Percentiles rank a stretch among this genome's conserved stretches.
Conservation (phyloP, 2,329 filamentous ascomycete species). For the Pestalotiopsis sp. region DNA sequence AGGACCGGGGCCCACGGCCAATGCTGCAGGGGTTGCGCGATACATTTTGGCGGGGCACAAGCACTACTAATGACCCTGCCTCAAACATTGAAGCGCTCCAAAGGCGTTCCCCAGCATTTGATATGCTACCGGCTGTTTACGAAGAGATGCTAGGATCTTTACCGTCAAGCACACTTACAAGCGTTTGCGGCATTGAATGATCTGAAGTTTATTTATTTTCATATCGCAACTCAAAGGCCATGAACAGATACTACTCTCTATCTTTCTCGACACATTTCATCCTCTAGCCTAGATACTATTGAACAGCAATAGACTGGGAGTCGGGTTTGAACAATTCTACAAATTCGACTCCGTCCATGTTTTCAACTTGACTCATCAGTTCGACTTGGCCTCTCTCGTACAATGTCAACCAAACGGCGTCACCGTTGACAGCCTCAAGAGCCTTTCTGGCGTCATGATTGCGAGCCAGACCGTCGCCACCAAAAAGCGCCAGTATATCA, state of each 20-base stretch:
- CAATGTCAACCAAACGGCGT: constrained; percentile 75
- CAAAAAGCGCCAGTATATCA: constrained; percentile 62
- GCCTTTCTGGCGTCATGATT: constrained; percentile 54
- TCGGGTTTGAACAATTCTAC: background rate
- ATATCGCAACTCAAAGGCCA: no score
- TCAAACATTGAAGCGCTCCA: background rate
- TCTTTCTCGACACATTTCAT: background rate
- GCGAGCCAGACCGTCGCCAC: constrained; percentile 53
- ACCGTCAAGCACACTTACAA: no score
- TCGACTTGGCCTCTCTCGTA: constrained; percentile 49
- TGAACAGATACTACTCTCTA: no score
- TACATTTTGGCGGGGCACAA: background rate
- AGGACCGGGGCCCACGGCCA: background rate
- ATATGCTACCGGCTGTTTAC: no score
- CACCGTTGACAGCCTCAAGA: constrained; percentile 68
- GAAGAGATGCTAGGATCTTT: no score
- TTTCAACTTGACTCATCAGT: constrained; percentile 16
- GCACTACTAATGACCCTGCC: background rate
- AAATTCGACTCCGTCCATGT: background rate
- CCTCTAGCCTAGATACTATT: background rate
- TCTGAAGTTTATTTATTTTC: no score
- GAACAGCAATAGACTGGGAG: background rate
- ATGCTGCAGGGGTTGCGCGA: background rate
- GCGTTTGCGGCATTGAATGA: no score
- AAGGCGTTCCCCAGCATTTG: no score